These are phyloP conservation scores for Ogataea nitratoaversa DNA, from an alignment of 805 yeast genomes.

Conservation along the genomic window DNA sequence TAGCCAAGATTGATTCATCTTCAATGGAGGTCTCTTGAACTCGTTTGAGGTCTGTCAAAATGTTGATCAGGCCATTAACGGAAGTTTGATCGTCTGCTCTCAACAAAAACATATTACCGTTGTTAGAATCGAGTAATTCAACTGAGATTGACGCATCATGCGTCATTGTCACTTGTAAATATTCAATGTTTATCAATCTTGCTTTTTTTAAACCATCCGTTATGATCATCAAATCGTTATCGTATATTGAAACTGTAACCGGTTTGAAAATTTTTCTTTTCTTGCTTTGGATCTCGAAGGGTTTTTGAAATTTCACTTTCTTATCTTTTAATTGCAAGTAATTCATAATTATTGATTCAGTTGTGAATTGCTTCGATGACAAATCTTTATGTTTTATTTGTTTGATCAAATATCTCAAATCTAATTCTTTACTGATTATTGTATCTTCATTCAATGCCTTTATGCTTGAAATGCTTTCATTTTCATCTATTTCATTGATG, in stretches of 20 bases:
- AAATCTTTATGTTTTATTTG: background rate
- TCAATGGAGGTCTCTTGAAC: background rate
- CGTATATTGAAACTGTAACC: background rate
- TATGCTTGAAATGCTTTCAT: background rate
- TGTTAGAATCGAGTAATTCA: background rate
- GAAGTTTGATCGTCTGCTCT: too few species aligned
- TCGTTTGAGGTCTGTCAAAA: background rate
- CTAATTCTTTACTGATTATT: background rate
- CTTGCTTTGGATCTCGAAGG: background rate
- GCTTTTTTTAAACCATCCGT: background rate
- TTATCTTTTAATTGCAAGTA: background rate
- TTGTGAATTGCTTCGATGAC: background rate
- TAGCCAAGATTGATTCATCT: too few species aligned
- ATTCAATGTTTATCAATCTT: background rate
- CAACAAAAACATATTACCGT: background rate
- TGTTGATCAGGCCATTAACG: background rate
- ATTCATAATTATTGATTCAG: background rate
- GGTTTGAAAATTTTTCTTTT: background rate
- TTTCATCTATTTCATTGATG: background rate
- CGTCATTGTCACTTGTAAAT: background rate
- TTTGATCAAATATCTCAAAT: background rate
- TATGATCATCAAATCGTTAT: background rate
- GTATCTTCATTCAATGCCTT: background rate
- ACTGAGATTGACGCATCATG: background rate
- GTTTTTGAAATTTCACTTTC: background rate